Evolutionary conservation across 2,329 filamentous ascomycete genomes (phyloP).

Genomic region (Chaetomium sp.): DNA sequence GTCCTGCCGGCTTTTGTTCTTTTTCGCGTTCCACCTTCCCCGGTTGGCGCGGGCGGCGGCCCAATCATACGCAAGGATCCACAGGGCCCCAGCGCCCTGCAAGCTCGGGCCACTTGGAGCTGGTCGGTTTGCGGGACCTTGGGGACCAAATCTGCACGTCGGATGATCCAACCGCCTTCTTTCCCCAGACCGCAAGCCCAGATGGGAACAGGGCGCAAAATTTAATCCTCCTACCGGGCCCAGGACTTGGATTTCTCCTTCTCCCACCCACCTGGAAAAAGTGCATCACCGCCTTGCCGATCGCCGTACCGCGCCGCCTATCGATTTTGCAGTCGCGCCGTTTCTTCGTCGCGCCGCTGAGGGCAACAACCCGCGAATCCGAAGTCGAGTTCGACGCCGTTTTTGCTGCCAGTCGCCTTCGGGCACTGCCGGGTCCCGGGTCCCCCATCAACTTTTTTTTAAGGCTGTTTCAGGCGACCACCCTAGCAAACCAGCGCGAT

Average conservation of each 20-base stretch:
- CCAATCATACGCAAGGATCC: constrained; percentile 11
- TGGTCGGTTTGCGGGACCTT: constrained; percentile 13
- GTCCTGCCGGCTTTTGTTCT: constrained; percentile 20
- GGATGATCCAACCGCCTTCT: constrained; percentile 24
- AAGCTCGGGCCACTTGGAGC: constrained; percentile 19
- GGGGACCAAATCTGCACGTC: constrained; percentile 22
- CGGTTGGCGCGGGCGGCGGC: constrained; percentile 5
- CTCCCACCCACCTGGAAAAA: neutral
- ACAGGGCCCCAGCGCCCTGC: neutral
- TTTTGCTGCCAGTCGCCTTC: neutral
- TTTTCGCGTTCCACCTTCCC: constrained; percentile 16
- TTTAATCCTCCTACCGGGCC: constrained; percentile 16
- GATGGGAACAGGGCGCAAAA: constrained; percentile 20
- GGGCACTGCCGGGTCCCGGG: neutral
- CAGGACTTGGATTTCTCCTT: neutral
- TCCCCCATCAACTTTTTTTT: neutral
- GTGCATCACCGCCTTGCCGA: neutral
- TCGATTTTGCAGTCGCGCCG: neutral
- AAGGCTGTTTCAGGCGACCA: constrained; percentile 8
- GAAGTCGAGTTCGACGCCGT: neutral
- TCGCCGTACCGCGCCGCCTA: neutral
- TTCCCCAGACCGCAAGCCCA: constrained; percentile 18
- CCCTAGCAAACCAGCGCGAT: constrained; percentile 19
- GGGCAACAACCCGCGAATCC: neutral
- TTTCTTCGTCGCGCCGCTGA: neutral